These are phyloP conservation scores for Mycosphaerella sp. DNA, from an alignment of 2,329 filamentous ascomycete species.

Conservation along the genomic window DNA sequence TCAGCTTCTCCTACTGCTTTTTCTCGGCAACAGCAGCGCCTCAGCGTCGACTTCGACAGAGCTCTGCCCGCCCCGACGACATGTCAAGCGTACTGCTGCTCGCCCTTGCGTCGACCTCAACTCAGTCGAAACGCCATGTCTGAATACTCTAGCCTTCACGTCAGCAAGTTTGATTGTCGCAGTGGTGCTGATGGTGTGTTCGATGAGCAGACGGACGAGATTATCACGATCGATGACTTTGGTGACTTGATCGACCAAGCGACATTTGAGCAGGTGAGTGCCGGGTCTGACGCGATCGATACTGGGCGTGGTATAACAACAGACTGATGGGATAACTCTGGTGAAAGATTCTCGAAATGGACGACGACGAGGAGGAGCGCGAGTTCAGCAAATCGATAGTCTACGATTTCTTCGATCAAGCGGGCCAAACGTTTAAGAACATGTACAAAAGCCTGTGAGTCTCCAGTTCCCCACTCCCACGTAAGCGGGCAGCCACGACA, in stretches of 20 bases:
- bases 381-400: conserved; percentile 90
- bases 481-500: not conserved
- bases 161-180: conserved; percentile 1
- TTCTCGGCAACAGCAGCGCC: conserved; percentile 8
- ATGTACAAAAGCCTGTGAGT: conserved; percentile 81
- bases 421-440: conserved; percentile 72
- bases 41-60: conserved; percentile 7
- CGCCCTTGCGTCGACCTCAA: conserved; percentile 11
- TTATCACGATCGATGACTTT: conserved; percentile 50
- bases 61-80: not conserved
- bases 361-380: conserved; percentile 76
- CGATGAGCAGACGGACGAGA: conserved; percentile 41
- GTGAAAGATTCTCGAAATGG: conserved; percentile 80
- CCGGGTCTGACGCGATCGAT: too few species aligned
- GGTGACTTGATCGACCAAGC: conserved; percentile 68
- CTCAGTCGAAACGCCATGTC: conserved; percentile 20
- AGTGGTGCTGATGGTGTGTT: conserved; percentile 24
- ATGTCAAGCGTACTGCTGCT: conserved; percentile 12
- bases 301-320: not conserved
- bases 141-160: conserved; percentile 10
- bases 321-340: not conserved
- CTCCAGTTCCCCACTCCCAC: not conserved
- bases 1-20: conserved; percentile 14
- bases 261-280: conserved; percentile 68
- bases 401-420: conserved; percentile 88